These are phyloP conservation scores for Tagetes erecta DNA, from an alignment of 129 eudicot genomes.

Conservation along the genomic window DNA sequence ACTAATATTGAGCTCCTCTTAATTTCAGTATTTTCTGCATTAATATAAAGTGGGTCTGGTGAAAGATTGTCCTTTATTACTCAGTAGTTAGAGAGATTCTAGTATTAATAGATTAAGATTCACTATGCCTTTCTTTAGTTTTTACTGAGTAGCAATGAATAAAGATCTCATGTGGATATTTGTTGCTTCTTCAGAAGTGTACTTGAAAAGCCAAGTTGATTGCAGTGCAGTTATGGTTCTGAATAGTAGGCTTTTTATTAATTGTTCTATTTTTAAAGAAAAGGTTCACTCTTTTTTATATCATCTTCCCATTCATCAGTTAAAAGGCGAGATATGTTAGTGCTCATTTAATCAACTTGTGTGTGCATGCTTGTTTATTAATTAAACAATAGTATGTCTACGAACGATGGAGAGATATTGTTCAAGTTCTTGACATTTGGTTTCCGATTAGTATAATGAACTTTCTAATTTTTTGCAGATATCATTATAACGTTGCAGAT, in stretches of 20 bases:
- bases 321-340: neutral
- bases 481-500: constrained; percentile 95
- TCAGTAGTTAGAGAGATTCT: neutral
- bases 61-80: neutral
- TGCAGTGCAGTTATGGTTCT: neutral
- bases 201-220: constrained; percentile 4
- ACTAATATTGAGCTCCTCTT: neutral
- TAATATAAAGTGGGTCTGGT: neutral
- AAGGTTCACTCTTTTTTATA: neutral
- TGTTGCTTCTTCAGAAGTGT: neutral
- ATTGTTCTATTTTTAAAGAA: neutral
- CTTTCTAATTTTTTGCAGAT: constrained; percentile 43
- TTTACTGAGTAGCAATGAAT: neutral
- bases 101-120: neutral
- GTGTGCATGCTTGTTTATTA: neutral
- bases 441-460: neutral
- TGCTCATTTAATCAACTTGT: neutral
- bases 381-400: neutral
- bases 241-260: neutral
- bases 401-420: neutral
- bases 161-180: neutral
- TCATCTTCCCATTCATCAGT: neutral
- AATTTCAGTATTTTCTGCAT: neutral
- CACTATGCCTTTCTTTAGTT: neutral
- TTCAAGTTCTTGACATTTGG: neutral